Base-by-base conservation (phyloP, 345 rosid genomes). In the Raphanus raphanistrum region DNA sequence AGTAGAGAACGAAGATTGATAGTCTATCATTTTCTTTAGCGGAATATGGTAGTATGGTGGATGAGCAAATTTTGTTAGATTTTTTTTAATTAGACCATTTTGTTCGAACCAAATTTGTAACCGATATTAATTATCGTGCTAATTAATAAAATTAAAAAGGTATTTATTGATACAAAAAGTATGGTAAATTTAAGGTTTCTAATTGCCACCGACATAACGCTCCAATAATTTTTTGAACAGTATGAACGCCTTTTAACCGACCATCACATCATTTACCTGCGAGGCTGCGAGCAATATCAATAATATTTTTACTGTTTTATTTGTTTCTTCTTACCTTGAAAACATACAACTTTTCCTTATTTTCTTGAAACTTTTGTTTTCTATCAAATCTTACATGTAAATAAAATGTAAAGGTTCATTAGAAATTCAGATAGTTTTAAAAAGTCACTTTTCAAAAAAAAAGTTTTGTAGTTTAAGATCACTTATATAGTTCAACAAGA, bases 161-260 rank as follows among this genome's bases (percentile, higher is more conserved):
- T 21, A 21, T 21, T 21, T 21, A 21, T 21, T 28, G 31, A 28
- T 28, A 28, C 3, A 28, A 28, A 28, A 28, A 28, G 4, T 35
- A 35, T 35, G 38, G 8, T 35, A 35, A 38, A 4, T 16, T 6
- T 8, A 11, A 16, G 48, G 9, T 58, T 28, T 35, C 2, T 3
- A 38, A 10, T 33, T 76, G 54, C 7, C 80, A 69, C 80, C 80
- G 69, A 76, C 74, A 76, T 50, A 69, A 76, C 45, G 74, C 43
- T 69, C 38, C 48, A 6, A 33, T 6, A 10, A 15, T 32, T 76
- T 12, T 60, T 48, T 54, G 38, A 68, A 68, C 69, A 68, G 62
- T 76, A 76, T 16, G 62, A 60, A 68, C 62, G 68, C 68, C 68
- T 59, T 75, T 60, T 76, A 67, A 59, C 68, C 73, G 73, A 68